phyloP scores from a whole-genome alignment of 768 basidiomycete genomes.

The Xerocomellus chrysenteron region DNA sequence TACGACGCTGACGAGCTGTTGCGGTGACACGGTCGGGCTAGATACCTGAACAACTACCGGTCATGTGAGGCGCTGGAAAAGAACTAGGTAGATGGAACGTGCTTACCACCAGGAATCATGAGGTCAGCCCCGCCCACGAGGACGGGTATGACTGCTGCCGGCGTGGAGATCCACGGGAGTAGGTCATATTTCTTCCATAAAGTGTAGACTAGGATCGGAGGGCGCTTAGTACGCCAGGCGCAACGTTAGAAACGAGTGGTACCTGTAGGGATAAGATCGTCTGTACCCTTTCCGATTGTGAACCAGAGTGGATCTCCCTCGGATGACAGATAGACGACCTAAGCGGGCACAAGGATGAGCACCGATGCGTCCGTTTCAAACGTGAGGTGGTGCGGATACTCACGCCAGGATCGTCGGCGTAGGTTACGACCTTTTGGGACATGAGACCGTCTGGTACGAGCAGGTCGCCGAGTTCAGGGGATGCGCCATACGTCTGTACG shows the following conservation, averaged over 20 bases:
- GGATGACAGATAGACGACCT: constrained; percentile 64
- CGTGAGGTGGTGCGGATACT: not conserved
- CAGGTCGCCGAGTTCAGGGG: constrained; percentile 59
- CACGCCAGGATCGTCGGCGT: constrained; percentile 66
- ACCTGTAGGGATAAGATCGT: constrained; percentile 73
- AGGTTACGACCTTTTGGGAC: constrained; percentile 65
- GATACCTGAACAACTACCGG: constrained; percentile 57
- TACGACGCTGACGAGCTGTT: constrained; percentile 63
- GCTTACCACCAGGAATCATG: constrained; percentile 83
- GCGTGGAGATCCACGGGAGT: constrained; percentile 70
- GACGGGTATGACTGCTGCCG: constrained; percentile 65
- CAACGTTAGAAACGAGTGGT: not conserved
- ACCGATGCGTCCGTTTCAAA: not conserved
- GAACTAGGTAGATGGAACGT: not conserved
- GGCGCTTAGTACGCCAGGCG: not conserved
- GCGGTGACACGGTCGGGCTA: constrained; percentile 35
- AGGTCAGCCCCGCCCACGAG: constrained; percentile 81
- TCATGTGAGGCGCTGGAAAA: not conserved
- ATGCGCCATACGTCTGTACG: constrained; percentile 44
- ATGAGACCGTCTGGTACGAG: constrained; percentile 75
- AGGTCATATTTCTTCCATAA: constrained; percentile 73
- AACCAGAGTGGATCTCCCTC: constrained; percentile 82
- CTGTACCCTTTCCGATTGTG: constrained; percentile 62
- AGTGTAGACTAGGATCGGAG: constrained; percentile 55
- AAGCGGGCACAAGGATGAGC: not conserved